Conservation (phyloP, 1,139 yeast species). For the Diutina siamensis region DNA sequence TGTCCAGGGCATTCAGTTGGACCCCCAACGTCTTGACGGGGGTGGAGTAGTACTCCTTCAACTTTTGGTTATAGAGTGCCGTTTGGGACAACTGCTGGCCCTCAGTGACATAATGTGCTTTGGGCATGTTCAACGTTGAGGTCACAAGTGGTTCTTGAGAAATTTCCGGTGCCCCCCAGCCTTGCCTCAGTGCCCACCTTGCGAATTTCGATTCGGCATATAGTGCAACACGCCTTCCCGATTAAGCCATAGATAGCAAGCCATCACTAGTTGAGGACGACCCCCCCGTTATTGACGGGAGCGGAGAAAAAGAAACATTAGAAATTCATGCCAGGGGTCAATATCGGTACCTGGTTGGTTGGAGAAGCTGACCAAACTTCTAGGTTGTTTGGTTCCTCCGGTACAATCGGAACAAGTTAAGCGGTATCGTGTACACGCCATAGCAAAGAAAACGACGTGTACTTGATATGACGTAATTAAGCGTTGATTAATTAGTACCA, state of each 20-base stretch:
- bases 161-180: not conserved
- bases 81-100: conserved; percentile 64
- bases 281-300: not conserved
- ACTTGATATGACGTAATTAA: not conserved
- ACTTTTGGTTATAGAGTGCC: conserved; percentile 67
- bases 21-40: conserved; percentile 72
- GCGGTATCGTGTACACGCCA: not conserved
- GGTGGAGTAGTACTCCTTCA: conserved; percentile 54
- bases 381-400: not conserved
- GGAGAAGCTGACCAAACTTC: too few relatives aligned
- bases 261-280: not conserved
- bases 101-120: conserved; percentile 39
- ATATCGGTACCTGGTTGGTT: too few relatives aligned
- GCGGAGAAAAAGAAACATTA: not conserved
- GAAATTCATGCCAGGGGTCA: too few relatives aligned
- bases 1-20: conserved; percentile 53
- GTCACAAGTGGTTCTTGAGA: not conserved
- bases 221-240: not conserved
- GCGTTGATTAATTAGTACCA: not conserved
- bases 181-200: not conserved
- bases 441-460: not conserved
- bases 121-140: not conserved
- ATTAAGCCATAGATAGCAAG: not conserved
- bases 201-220: not conserved
- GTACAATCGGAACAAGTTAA: not conserved